phyloP scores from a whole-genome alignment of 805 yeast species.

The Ogataea parapolymorpha region DNA sequence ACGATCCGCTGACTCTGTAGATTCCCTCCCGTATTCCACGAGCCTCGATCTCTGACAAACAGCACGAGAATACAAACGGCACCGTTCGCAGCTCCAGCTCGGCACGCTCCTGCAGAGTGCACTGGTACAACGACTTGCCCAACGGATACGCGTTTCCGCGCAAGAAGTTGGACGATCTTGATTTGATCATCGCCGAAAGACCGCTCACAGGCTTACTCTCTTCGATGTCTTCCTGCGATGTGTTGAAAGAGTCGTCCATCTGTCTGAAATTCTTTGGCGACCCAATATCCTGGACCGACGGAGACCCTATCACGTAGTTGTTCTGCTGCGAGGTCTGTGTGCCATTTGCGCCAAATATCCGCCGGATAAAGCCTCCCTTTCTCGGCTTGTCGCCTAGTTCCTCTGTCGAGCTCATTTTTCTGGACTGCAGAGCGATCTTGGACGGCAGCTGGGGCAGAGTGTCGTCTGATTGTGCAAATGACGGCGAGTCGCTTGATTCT shows the following conservation, averaged over 20 bases:
- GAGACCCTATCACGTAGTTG: constrained; percentile 13
- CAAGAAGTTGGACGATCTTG: constrained; percentile 46
- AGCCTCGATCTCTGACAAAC: constrained; percentile 72
- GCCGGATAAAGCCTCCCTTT: constrained; percentile 29
- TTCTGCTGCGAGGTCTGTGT: neutral
- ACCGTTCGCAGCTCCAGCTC: constrained; percentile 56
- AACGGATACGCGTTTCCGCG: constrained; percentile 23
- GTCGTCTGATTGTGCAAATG: constrained; percentile 12
- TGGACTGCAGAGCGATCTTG: neutral
- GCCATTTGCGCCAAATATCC: constrained; percentile 27
- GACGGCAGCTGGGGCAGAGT: constrained; percentile 4
- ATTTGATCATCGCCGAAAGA: constrained; percentile 34
- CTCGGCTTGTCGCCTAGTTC: constrained; percentile 19
- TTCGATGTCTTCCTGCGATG: constrained; percentile 8
- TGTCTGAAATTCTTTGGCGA: constrained; percentile 32
- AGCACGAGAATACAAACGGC: constrained; percentile 69
- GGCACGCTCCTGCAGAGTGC: constrained; percentile 62
- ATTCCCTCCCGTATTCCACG: constrained; percentile 84
- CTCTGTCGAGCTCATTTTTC: constrained; percentile 11
- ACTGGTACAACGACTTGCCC: constrained; percentile 34
- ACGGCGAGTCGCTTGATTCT: constrained; percentile 8
- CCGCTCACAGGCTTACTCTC: constrained; percentile 12
- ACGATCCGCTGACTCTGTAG: constrained; percentile 85
- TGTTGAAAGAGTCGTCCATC: constrained; percentile 24
- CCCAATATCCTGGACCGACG: constrained; percentile 25